Evolutionary conservation across 164 flowering plant genomes (phyloP).

Genomic region (Umbellularia californica): DNA sequence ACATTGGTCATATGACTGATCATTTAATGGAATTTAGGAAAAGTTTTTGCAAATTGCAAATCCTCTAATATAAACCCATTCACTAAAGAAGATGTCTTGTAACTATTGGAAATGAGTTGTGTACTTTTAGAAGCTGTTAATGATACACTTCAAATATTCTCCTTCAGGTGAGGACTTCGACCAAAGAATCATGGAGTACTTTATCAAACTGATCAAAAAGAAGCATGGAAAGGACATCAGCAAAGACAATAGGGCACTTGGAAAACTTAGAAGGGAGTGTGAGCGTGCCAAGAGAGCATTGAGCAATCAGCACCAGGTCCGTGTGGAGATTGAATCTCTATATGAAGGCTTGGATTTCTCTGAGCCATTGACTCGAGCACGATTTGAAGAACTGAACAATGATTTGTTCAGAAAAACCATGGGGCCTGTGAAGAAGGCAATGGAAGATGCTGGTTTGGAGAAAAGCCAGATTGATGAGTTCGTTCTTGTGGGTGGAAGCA

Average conservation of each 20-base stretch:
- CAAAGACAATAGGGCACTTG: conserved; percentile 92
- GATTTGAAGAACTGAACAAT: conserved; percentile 84
- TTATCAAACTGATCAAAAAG: conserved; percentile 88
- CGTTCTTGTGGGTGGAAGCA: conserved; percentile 94
- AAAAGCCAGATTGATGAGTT: conserved; percentile 85
- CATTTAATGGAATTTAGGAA: no score
- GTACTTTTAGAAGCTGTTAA: neutral
- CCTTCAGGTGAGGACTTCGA: conserved; percentile 86
- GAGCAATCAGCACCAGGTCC: conserved; percentile 88
- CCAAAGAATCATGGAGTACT: conserved; percentile 86
- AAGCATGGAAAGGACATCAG: conserved; percentile 87
- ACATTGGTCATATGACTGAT: no score
- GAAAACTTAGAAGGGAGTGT: conserved; percentile 75
- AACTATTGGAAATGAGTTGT: no score
- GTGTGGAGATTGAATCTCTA: conserved; percentile 85
- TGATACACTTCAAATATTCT: neutral
- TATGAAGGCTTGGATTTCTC: conserved; percentile 77
- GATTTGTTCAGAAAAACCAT: conserved; percentile 88
- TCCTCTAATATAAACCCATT: no score
- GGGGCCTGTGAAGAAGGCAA: conserved; percentile 96
- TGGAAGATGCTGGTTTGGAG: conserved; percentile 83
- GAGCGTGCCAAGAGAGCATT: conserved; percentile 93
- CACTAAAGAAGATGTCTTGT: no score
- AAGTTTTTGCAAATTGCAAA: no score
- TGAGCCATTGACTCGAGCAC: conserved; percentile 77